Evolutionary conservation across 257 asterid species (phyloP).

Genomic region (Salvia miltiorrhiza): DNA sequence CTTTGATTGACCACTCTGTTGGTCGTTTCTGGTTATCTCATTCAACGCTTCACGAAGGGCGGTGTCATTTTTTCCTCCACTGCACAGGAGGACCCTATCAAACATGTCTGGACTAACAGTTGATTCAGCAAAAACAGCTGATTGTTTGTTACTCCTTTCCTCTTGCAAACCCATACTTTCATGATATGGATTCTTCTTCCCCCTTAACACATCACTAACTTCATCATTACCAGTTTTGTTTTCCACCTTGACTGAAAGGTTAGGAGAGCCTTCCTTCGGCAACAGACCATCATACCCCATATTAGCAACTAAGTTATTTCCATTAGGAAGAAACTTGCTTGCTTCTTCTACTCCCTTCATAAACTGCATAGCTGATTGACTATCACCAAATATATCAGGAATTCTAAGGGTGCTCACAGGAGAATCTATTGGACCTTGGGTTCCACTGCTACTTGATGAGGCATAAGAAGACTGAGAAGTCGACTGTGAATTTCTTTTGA

Average conservation of each 20-base stretch:
- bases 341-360: constrained; percentile 73
- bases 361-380: constrained; percentile 55
- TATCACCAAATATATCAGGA: constrained; percentile 50
- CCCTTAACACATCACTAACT: constrained; percentile 37
- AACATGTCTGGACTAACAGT: constrained; percentile 57
- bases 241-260: constrained; percentile 32
- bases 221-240: constrained; percentile 18
- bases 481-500: constrained; percentile 21
- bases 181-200: constrained; percentile 57
- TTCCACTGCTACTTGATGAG: constrained; percentile 40
- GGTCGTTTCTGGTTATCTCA: constrained; percentile 35
- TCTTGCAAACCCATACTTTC: constrained; percentile 35
- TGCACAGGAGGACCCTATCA: constrained; percentile 68
- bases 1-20: constrained; percentile 29
- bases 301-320: constrained; percentile 29
- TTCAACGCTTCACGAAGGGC: constrained; percentile 63
- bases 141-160: constrained; percentile 65
- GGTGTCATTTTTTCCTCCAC: constrained; percentile 58
- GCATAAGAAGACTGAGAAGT: constrained; percentile 38
- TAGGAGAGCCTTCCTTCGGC: constrained; percentile 16
- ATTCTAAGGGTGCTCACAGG: constrained; percentile 48
- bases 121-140: constrained; percentile 60
- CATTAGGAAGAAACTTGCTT: constrained; percentile 54
- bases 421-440: constrained; percentile 52
- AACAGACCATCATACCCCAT: constrained; percentile 13